A percentile compares a stretch with the other conserved stretches of the same genome.
phyloP scores from a whole-genome alignment of 1,284 basidiomycete genomes.

The Rhodotorula sp. region DNA sequence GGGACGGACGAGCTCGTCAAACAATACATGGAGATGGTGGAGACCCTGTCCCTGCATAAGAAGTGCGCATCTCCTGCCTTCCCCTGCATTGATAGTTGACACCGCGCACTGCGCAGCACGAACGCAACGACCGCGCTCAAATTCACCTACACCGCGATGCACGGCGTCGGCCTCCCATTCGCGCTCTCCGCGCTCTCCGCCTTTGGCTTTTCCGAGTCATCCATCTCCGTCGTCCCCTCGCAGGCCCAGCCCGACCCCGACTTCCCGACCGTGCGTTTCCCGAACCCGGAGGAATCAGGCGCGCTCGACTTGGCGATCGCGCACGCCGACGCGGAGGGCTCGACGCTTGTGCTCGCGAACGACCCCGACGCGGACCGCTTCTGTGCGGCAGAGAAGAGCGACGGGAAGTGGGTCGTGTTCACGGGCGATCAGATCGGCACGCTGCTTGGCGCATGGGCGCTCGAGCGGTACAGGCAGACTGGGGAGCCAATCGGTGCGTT shows the following conservation, averaged over 20 bases:
- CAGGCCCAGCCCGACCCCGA: conserved; percentile 67
- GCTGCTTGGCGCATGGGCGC: conserved; percentile 66
- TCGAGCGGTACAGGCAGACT: conserved; percentile 60
- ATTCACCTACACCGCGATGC: conserved; percentile 83
- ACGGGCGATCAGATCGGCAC: conserved; percentile 79
- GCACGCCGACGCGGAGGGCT: conserved; percentile 60
- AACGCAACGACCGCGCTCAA: conserved; percentile 49
- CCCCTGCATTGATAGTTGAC: background rate
- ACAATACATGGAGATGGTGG: conserved; percentile 55
- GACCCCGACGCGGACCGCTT: conserved; percentile 67
- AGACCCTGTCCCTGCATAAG: background rate
- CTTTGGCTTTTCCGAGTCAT: conserved; percentile 58
- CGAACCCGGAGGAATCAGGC: conserved; percentile 82
- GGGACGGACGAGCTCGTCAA: conserved; percentile 62
- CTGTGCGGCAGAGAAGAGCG: conserved; percentile 19
- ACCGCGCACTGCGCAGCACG: background rate
- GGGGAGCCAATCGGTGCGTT: conserved; percentile 56
- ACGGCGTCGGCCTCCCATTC: conserved; percentile 74
- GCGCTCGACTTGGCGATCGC: conserved; percentile 63
- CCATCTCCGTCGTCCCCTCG: conserved; percentile 30
- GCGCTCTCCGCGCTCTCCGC: conserved; percentile 61
- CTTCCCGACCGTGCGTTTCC: conserved; percentile 77
- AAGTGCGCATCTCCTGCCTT: conserved; percentile 3
- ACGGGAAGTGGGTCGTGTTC: conserved; percentile 65
- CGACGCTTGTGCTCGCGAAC: conserved; percentile 72